phyloP scores from a whole-genome alignment of 2,329 filamentous ascomycete genomes.

The Didymella exigua region DNA sequence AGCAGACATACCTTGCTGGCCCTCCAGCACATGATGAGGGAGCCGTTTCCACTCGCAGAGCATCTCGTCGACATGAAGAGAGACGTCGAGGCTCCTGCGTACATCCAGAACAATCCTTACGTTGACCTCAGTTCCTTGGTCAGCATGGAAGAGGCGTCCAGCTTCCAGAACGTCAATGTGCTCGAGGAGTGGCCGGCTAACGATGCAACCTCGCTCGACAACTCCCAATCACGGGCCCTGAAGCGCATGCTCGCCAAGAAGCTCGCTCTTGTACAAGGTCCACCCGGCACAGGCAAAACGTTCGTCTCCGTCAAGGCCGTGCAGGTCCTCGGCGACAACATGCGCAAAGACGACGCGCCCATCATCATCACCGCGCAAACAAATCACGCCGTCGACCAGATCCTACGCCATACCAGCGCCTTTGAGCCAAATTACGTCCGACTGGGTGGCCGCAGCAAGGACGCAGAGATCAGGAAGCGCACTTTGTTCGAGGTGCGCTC shows the following conservation, averaged over 20 bases:
- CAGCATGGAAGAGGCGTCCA: conserved; percentile 42
- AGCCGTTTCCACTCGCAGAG: conserved; percentile 67
- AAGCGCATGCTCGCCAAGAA: conserved; percentile 72
- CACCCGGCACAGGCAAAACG: conserved; percentile 81
- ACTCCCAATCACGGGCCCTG: conserved; percentile 72
- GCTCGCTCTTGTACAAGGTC: conserved; percentile 80
- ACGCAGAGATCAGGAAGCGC: conserved; percentile 66
- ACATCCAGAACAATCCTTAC: conserved; percentile 57
- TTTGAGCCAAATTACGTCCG: conserved; percentile 69
- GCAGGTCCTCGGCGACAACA: conserved; percentile 67
- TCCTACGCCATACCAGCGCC: conserved; percentile 67
- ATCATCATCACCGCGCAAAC: conserved; percentile 85
- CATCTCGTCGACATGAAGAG: conserved; percentile 62
- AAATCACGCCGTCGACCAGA: conserved; percentile 87
- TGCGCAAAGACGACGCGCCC: conserved; percentile 62
- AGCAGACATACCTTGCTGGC: conserved; percentile 73
- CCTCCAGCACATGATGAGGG: conserved; percentile 67
- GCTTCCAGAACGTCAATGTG: conserved; percentile 59
- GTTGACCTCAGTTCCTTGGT: conserved; percentile 58
- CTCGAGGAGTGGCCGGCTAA: conserved; percentile 60
- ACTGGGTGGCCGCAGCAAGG: conserved; percentile 72
- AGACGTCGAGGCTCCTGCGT: conserved; percentile 57
- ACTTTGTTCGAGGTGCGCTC: conserved; percentile 68
- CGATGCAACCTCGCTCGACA: conserved; percentile 62
- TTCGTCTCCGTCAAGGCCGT: conserved; percentile 77